Evolutionary conservation across 805 yeast genomes (phyloP).

Genomic region (Candida anglica): DNA sequence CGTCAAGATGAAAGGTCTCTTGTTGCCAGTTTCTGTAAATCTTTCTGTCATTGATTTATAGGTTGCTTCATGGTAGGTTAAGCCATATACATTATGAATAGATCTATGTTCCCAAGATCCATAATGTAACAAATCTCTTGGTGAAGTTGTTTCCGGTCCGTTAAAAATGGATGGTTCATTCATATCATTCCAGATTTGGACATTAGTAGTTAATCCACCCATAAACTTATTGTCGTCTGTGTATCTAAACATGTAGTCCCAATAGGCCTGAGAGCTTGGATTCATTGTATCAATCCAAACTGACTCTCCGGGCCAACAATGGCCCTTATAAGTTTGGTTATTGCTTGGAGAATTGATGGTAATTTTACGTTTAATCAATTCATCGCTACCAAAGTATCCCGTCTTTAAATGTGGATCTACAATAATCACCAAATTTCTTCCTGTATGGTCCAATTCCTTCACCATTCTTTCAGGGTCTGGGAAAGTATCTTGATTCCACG

Average conservation of each 20-base stretch:
- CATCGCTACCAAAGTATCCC: conserved; percentile 62
- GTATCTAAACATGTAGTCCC: conserved; percentile 53
- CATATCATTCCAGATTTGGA: conserved; percentile 97
- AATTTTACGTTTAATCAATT: conserved; percentile 35
- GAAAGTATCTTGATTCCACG: conserved; percentile 77
- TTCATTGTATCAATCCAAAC: conserved; percentile 87
- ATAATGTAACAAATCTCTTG: conserved; percentile 72
- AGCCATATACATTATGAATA: conserved; percentile 81
- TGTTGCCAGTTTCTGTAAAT: conserved; percentile 36
- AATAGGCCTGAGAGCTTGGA: conserved; percentile 54
- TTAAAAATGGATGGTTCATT: conserved; percentile 93
- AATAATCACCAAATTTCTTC: conserved; percentile 77
- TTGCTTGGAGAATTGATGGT: conserved; percentile 45
- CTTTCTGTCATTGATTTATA: conserved; percentile 59
- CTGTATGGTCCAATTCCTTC: conserved; percentile 58
- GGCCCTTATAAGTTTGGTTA: conserved; percentile 64
- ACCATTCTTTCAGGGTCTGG: conserved; percentile 74
- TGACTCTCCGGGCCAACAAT: conserved; percentile 98
- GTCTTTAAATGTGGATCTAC: conserved; percentile 89
- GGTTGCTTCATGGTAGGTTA: conserved; percentile 78
- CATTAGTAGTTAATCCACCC: conserved; percentile 54
- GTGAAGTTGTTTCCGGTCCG: conserved; percentile 92
- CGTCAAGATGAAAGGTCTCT: conserved; percentile 84
- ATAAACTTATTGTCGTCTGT: conserved; percentile 35
- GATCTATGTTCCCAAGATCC: conserved; percentile 90